A percentile compares a stretch with the other conserved stretches of the same genome.
These are phyloP conservation scores for Biancaea sappan DNA, from an alignment of 306 rosid species.

Conservation along the genomic window DNA sequence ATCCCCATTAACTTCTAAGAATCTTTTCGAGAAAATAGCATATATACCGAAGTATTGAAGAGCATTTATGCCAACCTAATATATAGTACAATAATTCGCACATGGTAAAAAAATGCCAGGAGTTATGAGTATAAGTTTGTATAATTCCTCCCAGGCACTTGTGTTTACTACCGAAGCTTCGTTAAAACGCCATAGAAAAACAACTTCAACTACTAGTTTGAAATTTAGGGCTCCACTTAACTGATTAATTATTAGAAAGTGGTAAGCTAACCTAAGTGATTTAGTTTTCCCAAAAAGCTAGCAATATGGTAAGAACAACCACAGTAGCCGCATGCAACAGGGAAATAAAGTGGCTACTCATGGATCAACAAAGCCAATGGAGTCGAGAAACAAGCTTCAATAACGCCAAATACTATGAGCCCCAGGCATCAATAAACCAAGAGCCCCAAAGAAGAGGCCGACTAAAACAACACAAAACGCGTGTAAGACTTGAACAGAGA, in stretches of 20 bases:
- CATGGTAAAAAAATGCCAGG: neutral
- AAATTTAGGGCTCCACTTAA: neutral
- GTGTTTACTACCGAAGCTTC: neutral
- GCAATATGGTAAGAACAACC: neutral
- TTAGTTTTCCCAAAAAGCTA: neutral
- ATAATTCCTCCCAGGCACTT: neutral
- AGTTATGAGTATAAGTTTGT: neutral
- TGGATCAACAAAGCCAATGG: slow-evolving; percentile 1
- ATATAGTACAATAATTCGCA: neutral
- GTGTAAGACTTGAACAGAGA: neutral
- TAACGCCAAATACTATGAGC: neutral
- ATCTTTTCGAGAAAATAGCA: neutral
- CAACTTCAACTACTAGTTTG: neutral
- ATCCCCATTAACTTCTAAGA: neutral
- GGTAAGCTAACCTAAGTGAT: neutral
- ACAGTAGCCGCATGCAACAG: slow-evolving; percentile 16
- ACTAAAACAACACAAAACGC: neutral
- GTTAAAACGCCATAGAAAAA: neutral
- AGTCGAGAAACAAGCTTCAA: slow-evolving; percentile 16
- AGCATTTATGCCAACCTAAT: neutral
- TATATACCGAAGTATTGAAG: neutral
- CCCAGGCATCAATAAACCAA: neutral
- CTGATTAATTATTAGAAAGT: neutral
- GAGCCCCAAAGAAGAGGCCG: neutral
- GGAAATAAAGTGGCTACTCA: neutral